Base-by-base conservation (phyloP, 345 rosid genomes). In the Sisymbrium irio region DNA sequence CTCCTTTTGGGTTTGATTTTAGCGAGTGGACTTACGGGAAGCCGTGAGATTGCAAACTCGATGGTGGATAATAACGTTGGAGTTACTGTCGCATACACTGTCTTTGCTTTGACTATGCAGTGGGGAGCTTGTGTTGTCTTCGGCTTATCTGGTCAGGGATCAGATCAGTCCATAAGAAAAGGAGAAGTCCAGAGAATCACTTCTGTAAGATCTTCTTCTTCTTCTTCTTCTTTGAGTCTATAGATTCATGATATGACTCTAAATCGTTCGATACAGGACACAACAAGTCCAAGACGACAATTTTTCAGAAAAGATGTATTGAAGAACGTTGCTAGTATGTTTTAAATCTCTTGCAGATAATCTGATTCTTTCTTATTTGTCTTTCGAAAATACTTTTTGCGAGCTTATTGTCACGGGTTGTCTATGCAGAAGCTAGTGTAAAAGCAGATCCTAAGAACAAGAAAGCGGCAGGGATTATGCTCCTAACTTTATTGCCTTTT, bases 101-200 rank as follows among this genome's bases (percentile, higher is more conserved):
- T 76, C 61, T 76, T 76, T 64, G 75, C 75, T 53, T 57, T 76
- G 59, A 76, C 76, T 2, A 36, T 76, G 20, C 75, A 76, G 22
- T 76, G 80, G 76, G 76, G 80, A 62, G 66, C 75, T 70, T 70
- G 80, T 76, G 58, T 76, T 62, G 57, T 76, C 63, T 76, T 70
- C 20, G 80, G 80, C 59, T 61, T 76, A 15, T 20, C 79, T 62
- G 39, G 64, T 69, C n/a, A 33, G 17, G 20, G 33, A 40, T 59
- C 74, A 25, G 70, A 69, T 22, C 58, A 41, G 55, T 53, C 55
- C 47, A 19, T 1, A 4, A 40, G 55, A 28, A 28, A 67, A 1
- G 65, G 32, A 65, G 65, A 65, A 58, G 33, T 19, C 59, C 50
- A 66, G 4, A 67, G 59, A 32, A 30, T 5, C 3, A 9, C 39